These are phyloP conservation scores for Biscutella auriculata DNA, from an alignment of 441 rosid genomes.

Conservation along the genomic window DNA sequence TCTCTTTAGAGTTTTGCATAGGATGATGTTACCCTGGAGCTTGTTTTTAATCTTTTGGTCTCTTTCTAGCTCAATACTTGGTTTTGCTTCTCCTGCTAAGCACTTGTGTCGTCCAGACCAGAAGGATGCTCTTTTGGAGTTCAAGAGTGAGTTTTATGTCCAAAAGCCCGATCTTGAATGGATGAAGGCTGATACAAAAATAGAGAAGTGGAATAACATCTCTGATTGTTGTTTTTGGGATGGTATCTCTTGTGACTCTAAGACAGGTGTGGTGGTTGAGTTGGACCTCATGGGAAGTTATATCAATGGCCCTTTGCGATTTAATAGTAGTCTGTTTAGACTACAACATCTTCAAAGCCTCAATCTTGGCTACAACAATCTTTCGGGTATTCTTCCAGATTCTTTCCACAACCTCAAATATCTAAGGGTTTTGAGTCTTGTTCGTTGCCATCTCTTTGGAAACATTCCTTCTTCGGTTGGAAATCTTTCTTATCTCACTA, in stretches of 20 bases:
- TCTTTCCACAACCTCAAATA: background rate
- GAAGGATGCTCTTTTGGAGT: conserved; percentile 20
- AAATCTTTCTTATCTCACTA: conserved; percentile 1
- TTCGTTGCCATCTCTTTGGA: background rate
- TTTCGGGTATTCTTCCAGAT: background rate
- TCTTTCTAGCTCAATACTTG: background rate
- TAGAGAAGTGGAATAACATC: conserved; percentile 20
- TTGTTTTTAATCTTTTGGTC: background rate
- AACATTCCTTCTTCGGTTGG: conserved; percentile 4
- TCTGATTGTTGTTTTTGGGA: conserved; percentile 30
- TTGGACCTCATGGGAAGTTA: conserved; percentile 18
- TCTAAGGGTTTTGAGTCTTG: conserved; percentile 1
- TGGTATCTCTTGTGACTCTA: conserved; percentile 22
- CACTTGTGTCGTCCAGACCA: conserved; percentile 13
- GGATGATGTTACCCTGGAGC: background rate
- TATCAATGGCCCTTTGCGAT: conserved; percentile 17
- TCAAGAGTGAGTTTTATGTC: conserved; percentile 13
- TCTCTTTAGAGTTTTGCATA: too few relatives aligned
- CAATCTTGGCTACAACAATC: conserved; percentile 12
- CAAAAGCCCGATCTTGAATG: background rate
- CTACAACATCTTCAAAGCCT: conserved; percentile 20
- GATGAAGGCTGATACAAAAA: background rate
- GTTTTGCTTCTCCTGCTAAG: background rate
- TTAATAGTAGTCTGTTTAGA: conserved; percentile 18
- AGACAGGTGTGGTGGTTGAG: conserved; percentile 13